These are phyloP conservation scores for Hypoxylon sp. DNA, from an alignment of 2,329 filamentous ascomycete species.

Conservation along the genomic window DNA sequence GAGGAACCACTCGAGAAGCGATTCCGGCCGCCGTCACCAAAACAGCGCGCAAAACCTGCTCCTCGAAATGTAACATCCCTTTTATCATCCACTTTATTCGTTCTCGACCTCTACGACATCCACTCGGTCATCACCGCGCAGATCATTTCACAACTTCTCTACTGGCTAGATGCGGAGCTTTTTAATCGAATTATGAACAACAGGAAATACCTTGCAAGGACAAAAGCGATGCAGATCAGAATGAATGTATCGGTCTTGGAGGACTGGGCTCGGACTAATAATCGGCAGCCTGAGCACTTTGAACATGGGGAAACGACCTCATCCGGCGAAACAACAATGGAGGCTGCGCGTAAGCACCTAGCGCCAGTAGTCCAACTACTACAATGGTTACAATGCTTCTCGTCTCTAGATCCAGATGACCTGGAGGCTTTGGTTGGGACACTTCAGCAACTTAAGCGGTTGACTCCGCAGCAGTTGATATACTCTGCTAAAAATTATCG, in stretches of 20 bases:
- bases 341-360: constrained; percentile 83
- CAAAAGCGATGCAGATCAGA: constrained; percentile 99
- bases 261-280: constrained; percentile 95
- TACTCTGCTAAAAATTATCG: constrained; percentile 94
- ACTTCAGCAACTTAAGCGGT: constrained; percentile 83
- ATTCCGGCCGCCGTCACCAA: constrained; percentile 90
- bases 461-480: constrained; percentile 88
- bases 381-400: constrained; percentile 98
- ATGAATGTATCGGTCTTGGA: constrained; percentile 98
- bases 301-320: constrained; percentile 88
- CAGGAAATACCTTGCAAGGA: constrained; percentile 90
- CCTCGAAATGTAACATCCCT: constrained; percentile 96
- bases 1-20: constrained; percentile 90
- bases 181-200: constrained; percentile 99
- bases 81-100: constrained; percentile 93
- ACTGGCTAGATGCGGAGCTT: constrained; percentile 94
- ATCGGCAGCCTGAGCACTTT: constrained; percentile 92
- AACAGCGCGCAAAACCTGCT: constrained; percentile 88
- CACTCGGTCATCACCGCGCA: constrained; percentile 96
- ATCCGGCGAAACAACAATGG: constrained; percentile 86
- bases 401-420: constrained; percentile 85
- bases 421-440: constrained; percentile 88
- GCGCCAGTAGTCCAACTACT: constrained; percentile 91
- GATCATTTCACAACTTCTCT: constrained; percentile 89
- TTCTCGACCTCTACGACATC: constrained; percentile 97